Base-by-base conservation (phyloP, 768 basidiomycete genomes). In the Tylopilus sp. region DNA sequence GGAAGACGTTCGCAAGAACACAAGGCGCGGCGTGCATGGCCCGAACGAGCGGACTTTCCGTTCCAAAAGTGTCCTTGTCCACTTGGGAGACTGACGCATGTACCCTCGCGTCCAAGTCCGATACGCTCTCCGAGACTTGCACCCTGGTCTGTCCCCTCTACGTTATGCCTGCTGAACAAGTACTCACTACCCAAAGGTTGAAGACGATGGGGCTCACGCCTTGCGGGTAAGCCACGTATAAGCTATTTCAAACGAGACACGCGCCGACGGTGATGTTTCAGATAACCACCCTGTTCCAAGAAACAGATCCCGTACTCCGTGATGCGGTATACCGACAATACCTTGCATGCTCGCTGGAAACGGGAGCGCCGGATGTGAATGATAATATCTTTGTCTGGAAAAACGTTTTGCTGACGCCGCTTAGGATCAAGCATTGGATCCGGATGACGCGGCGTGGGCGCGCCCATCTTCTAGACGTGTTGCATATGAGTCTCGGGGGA, bases 371-470 rank as follows among this genome's bases (percentile, higher is more conserved):
- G 3, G 38, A 50, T 26, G 55, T 35, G 36, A 55, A 57, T 48
- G 11, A 4, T 26, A 18, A 10, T 17, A 30, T 22, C 4, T 18
- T 33, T 10, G 15, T 4, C 26, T 1, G 11, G 35, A 18, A 23
- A 18, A 6, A 11, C 35, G 3, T 3, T 28, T 26, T 20, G 22
- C 10, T 54, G 21, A 50, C 21, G 12, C 15, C 11, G 1, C 39
- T 10, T 40, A 47, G 50, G 49, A 49, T 30, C 41, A 68, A 36
- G 68, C 69, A 62, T 62, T 75, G 9, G 68, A 68, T n/a, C 59
- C 59, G 5, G 71, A 77, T 45, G 68, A 77, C 50, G 65, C 64
- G 45, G 73, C 76, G 11, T 78, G 75, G 74, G 64, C 7, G 1
- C 6, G 45, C 18, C 41, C 38, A 17, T 22, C 50, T 11, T 36